Percentiles rank a stretch among this genome's conserved stretches.
Conservation (phyloP, 345 rosid species). For the Eucalyptus regnans region DNA sequence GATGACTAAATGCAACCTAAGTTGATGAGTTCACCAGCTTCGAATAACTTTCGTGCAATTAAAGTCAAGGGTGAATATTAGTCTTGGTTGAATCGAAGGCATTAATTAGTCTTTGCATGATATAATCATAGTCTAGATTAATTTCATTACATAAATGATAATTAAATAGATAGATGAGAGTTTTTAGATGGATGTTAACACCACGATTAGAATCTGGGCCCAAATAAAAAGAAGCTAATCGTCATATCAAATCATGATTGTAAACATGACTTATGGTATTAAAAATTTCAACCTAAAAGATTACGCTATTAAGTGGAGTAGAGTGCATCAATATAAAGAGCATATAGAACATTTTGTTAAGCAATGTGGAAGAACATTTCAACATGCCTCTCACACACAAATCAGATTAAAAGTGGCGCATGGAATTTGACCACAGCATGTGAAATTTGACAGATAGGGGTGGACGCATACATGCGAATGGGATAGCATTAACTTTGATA, state of each 20-base stretch:
- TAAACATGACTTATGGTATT: neutral
- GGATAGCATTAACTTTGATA: neutral
- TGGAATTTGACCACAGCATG: neutral
- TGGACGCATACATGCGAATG: neutral
- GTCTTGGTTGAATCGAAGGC: neutral
- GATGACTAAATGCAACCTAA: neutral
- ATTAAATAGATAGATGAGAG: neutral
- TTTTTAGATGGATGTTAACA: neutral
- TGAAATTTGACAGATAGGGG: neutral
- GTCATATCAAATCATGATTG: neutral
- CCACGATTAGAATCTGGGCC: neutral
- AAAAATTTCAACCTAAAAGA: neutral
- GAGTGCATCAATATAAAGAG: neutral
- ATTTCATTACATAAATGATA: neutral
- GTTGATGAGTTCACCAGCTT: neutral
- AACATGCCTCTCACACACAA: neutral
- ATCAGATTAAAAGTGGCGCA: neutral
- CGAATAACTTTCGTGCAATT: neutral
- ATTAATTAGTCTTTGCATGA: neutral
- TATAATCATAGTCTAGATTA: neutral
- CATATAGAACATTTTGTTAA: fast-evolving
- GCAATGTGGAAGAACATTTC: neutral
- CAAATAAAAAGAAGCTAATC: neutral
- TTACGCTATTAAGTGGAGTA: neutral
- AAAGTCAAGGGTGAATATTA: neutral